Evolutionary conservation across 192 early-diverging fungal genomes (phyloP).

Genomic region (Backusella psychrophila): DNA sequence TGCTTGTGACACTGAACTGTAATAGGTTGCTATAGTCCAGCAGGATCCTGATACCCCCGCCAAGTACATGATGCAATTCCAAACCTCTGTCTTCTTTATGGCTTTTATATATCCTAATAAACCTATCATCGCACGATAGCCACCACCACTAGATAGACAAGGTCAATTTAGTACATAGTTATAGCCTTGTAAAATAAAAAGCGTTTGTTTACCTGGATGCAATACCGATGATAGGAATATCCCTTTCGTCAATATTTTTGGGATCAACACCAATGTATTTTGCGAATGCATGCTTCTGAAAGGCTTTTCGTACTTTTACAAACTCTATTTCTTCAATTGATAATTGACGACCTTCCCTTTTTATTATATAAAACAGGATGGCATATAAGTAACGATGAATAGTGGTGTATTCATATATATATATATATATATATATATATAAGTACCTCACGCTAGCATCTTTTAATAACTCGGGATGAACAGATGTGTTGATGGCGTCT

Average conservation of each 20-base stretch:
- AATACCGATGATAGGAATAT: slow-evolving; percentile 69
- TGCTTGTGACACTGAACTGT: slow-evolving; percentile 39
- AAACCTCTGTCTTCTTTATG: slow-evolving; percentile 62
- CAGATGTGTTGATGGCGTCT: not conserved
- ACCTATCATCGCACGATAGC: slow-evolving; percentile 74
- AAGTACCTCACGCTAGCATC: slow-evolving; percentile 7
- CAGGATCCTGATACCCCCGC: slow-evolving; percentile 63
- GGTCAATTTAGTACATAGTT: not conserved
- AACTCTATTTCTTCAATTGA: slow-evolving; percentile 48
- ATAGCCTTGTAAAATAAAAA: not conserved
- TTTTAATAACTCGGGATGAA: slow-evolving; percentile 10
- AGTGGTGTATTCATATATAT: not conserved
- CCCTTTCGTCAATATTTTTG: slow-evolving; percentile 56
- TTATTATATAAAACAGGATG: not conserved
- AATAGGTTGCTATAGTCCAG: slow-evolving; percentile 58
- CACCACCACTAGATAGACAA: slow-evolving; percentile 60
- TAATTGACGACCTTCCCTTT: slow-evolving; percentile 38
- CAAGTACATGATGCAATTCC: slow-evolving; percentile 70
- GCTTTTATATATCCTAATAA: slow-evolving; percentile 61
- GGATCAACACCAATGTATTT: slow-evolving; percentile 69
- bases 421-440: not conserved
- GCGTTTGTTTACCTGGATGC: slow-evolving; percentile 51
- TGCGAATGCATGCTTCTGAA: slow-evolving; percentile 62
- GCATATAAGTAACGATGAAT: slow-evolving; percentile 30
- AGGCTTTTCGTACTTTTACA: slow-evolving; percentile 42